phyloP scores from a whole-genome alignment of 2,329 filamentous ascomycete species.

The Cordyceps pruinosa region DNA sequence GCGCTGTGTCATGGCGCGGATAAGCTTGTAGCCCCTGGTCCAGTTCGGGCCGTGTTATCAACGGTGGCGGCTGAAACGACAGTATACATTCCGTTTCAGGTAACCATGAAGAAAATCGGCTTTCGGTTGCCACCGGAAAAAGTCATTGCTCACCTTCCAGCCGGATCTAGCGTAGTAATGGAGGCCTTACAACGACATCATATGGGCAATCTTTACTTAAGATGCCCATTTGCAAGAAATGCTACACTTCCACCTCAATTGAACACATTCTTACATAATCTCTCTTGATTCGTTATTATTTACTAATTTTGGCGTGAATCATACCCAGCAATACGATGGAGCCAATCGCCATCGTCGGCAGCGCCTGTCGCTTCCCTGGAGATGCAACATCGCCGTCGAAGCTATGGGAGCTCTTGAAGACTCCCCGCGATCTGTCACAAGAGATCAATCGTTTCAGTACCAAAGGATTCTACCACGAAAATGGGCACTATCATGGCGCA shows the following conservation, averaged over 20 bases:
- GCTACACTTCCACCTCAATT: neutral
- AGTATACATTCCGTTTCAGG: neutral
- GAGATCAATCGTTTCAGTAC: conserved; percentile 21
- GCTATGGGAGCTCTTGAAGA: conserved; percentile 12
- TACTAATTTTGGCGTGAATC: neutral
- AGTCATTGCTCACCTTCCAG: neutral
- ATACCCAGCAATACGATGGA: neutral
- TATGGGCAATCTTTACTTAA: neutral
- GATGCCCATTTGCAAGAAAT: neutral
- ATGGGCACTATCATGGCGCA: conserved; percentile 20
- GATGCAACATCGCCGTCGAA: conserved; percentile 6
- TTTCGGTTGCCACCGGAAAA: neutral
- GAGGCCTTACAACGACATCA: too few species aligned
- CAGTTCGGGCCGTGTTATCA: neutral
- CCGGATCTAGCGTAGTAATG: too few species aligned
- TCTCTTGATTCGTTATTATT: neutral
- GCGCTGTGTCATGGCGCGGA: neutral
- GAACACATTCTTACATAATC: neutral
- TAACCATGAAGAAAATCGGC: neutral
- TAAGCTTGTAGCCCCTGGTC: neutral
- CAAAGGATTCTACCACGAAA: conserved; percentile 15
- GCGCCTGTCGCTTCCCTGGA: conserved; percentile 14
- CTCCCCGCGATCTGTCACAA: conserved; percentile 18
- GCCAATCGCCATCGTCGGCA: conserved; percentile 16
- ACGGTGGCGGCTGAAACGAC: neutral